phyloP scores from a whole-genome alignment of 2,329 filamentous ascomycete species.

The Myriosclerotinia duriaeana region DNA sequence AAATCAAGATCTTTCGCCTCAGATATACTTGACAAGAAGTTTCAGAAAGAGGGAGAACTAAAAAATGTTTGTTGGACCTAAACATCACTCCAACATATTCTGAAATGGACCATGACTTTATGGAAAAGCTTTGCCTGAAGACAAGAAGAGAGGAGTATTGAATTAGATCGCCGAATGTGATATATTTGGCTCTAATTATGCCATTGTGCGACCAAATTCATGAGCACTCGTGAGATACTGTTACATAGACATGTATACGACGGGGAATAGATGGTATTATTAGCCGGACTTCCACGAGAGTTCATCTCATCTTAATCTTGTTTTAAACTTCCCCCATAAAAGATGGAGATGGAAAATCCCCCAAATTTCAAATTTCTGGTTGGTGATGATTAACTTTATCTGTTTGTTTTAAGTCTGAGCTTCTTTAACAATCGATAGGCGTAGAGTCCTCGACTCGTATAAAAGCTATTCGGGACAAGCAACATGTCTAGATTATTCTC shows the following conservation, averaged over 20 bases:
- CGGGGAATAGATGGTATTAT: not conserved
- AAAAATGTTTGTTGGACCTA: not conserved
- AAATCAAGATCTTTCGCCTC: not conserved
- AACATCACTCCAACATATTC: not conserved
- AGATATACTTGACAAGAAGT: constrained; percentile 3
- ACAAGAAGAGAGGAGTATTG: not conserved
- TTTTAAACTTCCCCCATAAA: not conserved
- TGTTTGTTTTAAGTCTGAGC: not conserved
- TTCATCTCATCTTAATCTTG: constrained; percentile 7
- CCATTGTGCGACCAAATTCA: not conserved
- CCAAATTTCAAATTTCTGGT: not conserved
- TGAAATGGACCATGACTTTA: not conserved
- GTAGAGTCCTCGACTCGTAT: constrained; percentile 5
- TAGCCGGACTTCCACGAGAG: not conserved
- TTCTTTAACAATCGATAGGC: not conserved
- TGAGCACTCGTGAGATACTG: not conserved
- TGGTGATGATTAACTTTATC: constrained; percentile 1
- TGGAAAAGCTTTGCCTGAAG: not conserved
- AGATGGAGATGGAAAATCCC: not conserved
- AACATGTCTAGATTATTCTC: not conserved
- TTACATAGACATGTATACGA: not conserved
- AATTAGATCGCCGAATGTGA: constrained; percentile 7
- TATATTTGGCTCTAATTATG: not conserved
- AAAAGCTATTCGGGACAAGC: not conserved
- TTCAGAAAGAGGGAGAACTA: constrained; percentile 1